These are phyloP conservation scores for Sclerospora graminicola DNA, from an alignment of 352 stramenopile genomes.

Conservation along the genomic window DNA sequence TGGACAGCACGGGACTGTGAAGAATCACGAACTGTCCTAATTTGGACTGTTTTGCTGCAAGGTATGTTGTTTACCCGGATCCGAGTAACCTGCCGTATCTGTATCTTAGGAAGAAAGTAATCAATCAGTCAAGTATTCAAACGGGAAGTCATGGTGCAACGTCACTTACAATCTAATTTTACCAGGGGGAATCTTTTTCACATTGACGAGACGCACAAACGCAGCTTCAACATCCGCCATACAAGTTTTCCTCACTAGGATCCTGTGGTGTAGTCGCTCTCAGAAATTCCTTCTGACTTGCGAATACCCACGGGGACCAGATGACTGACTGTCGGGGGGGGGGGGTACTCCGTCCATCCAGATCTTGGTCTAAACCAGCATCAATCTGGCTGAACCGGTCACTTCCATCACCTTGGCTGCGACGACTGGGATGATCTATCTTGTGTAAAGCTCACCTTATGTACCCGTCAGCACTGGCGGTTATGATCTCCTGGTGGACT, in stretches of 20 bases:
- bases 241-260: slow-evolving; percentile 88
- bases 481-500: too few relatives aligned
- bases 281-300: too few relatives aligned
- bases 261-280: too few relatives aligned
- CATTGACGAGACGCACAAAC: slow-evolving; percentile 91
- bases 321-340: too few relatives aligned
- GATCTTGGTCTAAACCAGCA: too few relatives aligned
- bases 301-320: too few relatives aligned
- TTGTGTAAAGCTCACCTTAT: too few relatives aligned
- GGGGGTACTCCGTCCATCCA: too few relatives aligned
- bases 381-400: too few relatives aligned
- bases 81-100: slow-evolving; percentile 86
- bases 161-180: slow-evolving; percentile 93
- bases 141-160: background rate
- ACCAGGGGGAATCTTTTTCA: slow-evolving; percentile 84
- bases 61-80: slow-evolving; percentile 91
- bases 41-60: slow-evolving; percentile 89
- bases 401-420: too few relatives aligned
- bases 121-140: background rate
- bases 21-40: slow-evolving; percentile 90
- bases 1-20: slow-evolving; percentile 93
- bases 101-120: background rate
- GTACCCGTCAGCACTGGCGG: too few relatives aligned
- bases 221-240: slow-evolving; percentile 94
- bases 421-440: too few relatives aligned